Evolutionary conservation across 176 grass and related monocot genomes (phyloP), one percentile per base, ranked within the genome.

Genomic region (Oryza australiensis): DNA sequence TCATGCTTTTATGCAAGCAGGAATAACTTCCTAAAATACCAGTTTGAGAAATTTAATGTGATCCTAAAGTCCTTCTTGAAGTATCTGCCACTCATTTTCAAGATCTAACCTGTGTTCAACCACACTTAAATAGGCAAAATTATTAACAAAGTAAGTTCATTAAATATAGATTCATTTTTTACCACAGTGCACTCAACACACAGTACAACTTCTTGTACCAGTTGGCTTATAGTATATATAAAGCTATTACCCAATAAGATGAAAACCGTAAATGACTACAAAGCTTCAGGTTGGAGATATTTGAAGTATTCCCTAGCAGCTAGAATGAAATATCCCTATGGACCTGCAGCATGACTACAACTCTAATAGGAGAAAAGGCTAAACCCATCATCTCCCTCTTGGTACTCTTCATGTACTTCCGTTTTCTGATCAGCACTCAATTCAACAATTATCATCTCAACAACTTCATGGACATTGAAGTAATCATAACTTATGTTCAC

Each of bases 141-240:
- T 74, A 86, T 75, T 60, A 74, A 69, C 74, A 62, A 83, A 83
- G 83, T 78, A 45, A 86, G 24, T 49, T 82, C 79, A 86, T 90
- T 86, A 85, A 85, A 85, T 73, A 82, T 73, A 74, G 74, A 79
- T 72, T 68, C 62, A 43, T 83, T 86, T 86, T 86, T 80, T 83
- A 86, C 84, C 76, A 83, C 78, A 74, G 84, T 86, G 86, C 88
- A 86, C 88, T 83, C 79, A 74, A 86, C 84, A 86, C 74, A 90
- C 74, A 86, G 69, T 74, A 79, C 84, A 90, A 83, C 79, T 86
- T 90, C 74, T 86, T 86, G 84, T 79, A 79, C 88, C 62, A 48
- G 63, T 78, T 86, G 79, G 40, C 79, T 90, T 78, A 86, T 83
- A 78, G 88, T 86, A 79, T 86, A 83, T 86, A 86, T 86, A 86